Evolutionary conservation across 164 flowering plant species (phyloP).

Genomic region (Sextonia rubra): DNA sequence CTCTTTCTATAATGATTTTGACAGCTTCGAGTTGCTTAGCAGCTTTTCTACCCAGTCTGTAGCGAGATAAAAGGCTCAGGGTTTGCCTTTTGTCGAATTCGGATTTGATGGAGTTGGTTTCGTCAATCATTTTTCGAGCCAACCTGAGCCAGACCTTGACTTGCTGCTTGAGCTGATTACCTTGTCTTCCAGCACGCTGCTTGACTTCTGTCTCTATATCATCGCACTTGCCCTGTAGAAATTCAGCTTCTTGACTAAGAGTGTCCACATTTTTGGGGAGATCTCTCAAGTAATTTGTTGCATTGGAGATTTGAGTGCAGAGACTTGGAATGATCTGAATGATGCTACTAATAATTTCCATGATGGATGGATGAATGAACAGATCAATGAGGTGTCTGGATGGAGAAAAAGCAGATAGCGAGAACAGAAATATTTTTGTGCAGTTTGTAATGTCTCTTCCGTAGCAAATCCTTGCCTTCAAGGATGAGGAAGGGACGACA

Average conservation of each 20-base stretch:
- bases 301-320: not conserved
- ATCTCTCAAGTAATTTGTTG: not conserved
- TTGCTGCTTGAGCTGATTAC: not conserved
- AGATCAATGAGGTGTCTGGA: no score
- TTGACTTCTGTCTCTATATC: slow-evolving; percentile 4
- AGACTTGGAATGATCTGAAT: not conserved
- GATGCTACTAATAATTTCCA: not conserved
- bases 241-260: not conserved
- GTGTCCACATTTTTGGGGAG: not conserved
- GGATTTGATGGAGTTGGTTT: not conserved
- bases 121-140: not conserved
- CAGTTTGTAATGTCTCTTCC: no score
- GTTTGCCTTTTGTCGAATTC: slow-evolving; percentile 3
- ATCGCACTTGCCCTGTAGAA: not conserved
- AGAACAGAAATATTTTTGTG: no score
- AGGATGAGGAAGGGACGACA: no score
- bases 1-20: not conserved
- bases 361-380: not conserved
- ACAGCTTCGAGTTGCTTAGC: not conserved
- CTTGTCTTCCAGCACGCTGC: not conserved
- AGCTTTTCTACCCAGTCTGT: slow-evolving; percentile 16
- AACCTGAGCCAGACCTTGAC: slow-evolving; percentile 7
- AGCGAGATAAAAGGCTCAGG: slow-evolving; percentile 8
- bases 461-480: no score
- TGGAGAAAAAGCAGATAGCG: no score